Percentiles rank a stretch among this genome's conserved stretches.
Conservation (phyloP, 2,329 filamentous ascomycete species). For the Trichoderma arundinaceum region DNA sequence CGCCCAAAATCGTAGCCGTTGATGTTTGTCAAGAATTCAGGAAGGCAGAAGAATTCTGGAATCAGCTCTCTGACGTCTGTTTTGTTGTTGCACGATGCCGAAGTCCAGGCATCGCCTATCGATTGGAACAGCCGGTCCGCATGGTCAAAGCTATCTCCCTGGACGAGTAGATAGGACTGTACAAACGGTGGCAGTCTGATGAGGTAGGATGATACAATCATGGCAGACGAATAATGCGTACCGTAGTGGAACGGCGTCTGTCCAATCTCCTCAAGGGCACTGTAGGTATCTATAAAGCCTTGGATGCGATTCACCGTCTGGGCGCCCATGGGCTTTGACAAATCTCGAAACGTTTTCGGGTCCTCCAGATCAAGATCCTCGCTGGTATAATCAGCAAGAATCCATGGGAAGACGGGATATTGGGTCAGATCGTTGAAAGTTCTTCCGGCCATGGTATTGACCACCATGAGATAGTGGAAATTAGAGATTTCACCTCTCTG, state of each 20-base stretch:
- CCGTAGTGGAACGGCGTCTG: conserved; percentile 96
- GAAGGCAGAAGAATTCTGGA: conserved; percentile 96
- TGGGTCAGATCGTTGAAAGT: conserved; percentile 99
- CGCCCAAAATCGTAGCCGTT: conserved; percentile 94
- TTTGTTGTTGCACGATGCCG: conserved; percentile 86
- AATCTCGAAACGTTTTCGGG: conserved; percentile 83
- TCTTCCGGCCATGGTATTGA: conserved; percentile 95
- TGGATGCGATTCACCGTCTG: conserved; percentile 77
- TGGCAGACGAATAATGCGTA: conserved; percentile 97
- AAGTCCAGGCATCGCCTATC: conserved; percentile 87
- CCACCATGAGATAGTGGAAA: conserved; percentile 97
- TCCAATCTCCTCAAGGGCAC: conserved; percentile 87
- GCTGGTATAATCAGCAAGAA: conserved; percentile 93
- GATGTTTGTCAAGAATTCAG: conserved; percentile 91
- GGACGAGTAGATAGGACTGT: conserved; percentile 89
- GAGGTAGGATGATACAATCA: conserved; percentile 97
- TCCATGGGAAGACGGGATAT: conserved; percentile 98
- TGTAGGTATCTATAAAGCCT: conserved; percentile 83
- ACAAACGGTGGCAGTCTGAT: conserved; percentile 96
- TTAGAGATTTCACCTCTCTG: conserved; percentile 94
- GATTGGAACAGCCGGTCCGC: conserved; percentile 95
- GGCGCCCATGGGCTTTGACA: conserved; percentile 95
- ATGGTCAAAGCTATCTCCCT: conserved; percentile 96
- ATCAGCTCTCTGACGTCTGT: conserved; percentile 93
- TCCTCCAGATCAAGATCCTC: conserved; percentile 87